Evolutionary conservation across 192 early-diverging fungal genomes (phyloP), one percentile per base, ranked within the genome.

Genomic region (Rhizoclosmatium globosum): DNA sequence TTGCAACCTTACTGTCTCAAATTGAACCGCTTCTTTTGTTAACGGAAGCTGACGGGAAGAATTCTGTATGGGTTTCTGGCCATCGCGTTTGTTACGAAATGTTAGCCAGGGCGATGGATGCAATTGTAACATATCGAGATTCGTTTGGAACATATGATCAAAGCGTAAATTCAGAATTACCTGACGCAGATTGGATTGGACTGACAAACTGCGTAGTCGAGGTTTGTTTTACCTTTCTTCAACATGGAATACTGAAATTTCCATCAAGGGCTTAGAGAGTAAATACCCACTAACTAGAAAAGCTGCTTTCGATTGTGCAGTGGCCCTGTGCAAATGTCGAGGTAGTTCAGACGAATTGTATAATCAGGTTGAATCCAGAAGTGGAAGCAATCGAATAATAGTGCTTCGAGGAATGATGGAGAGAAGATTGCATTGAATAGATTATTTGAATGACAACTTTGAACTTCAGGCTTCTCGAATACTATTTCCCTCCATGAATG

Each of bases 231-330:
- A 57, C 13, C 31, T 31, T n/a, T 17, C 13, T 17, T 13, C 56
- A 57, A 19, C 11, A 73, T 23, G 74, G 39, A 47, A 3, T 76
- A 6, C 60, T 21, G 60, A 39, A 62, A 19, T 62, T 62, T 39
- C 31, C 31, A 31, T 31, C 31, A 31, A 76, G 74, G 74, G 47
- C 11, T 21, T 76, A 44, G 74, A 76, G 50, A 76, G 64, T 46
- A 76, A 76, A 62, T 64, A 76, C 41, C 74, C 64, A 67, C 41
- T 76, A 31, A 76, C 64, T 11, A 60, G 64, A 15, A 76, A 76
- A 67, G 48, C 74, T n/a, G 74, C 64, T 6, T 76, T 76, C 41
- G 74, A 76, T 67, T 76, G 64, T 19, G 74, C 74, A 19, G 74
- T 76, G 41, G 74, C 62, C 21, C 50, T 76, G 31, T 76, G 74